Conservation (phyloP, 148 eudicot genomes). For the Cornus florida region DNA sequence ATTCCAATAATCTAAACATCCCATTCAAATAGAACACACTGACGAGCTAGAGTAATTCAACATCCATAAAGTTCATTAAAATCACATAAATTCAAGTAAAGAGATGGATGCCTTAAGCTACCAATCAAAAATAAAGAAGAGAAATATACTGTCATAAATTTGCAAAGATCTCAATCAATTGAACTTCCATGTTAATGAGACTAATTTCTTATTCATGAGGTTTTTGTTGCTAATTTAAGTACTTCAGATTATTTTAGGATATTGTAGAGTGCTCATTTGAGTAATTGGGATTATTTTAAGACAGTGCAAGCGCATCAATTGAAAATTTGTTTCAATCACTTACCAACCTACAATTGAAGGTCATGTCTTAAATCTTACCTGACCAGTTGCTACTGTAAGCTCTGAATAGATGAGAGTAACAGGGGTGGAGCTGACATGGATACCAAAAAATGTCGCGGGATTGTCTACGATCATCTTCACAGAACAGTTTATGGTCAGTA, state of each 20-base stretch:
- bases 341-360: not conserved
- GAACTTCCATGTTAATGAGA: not conserved
- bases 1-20: not conserved
- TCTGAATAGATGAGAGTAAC: slow-evolving; percentile 48
- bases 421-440: slow-evolving; percentile 50
- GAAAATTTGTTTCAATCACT: too few species aligned
- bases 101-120: too few species aligned
- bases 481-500: slow-evolving; percentile 51
- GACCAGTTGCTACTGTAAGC: slow-evolving; percentile 61
- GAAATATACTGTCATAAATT: not conserved
- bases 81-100: too few species aligned
- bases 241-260: too few species aligned
- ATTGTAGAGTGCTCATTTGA: too few species aligned
- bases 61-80: too few species aligned
- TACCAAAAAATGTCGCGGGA: slow-evolving; percentile 75
- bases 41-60: too few species aligned
- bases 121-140: not conserved
- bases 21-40: too few species aligned
- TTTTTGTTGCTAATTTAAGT: too few species aligned
- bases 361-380: slow-evolving; percentile 33
- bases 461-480: slow-evolving; percentile 51
- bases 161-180: not conserved
- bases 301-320: not conserved
- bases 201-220: not conserved
- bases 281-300: not conserved